Evolutionary conservation across 139 green algal species (phyloP).

Genomic region (Micromonas pusilla): DNA sequence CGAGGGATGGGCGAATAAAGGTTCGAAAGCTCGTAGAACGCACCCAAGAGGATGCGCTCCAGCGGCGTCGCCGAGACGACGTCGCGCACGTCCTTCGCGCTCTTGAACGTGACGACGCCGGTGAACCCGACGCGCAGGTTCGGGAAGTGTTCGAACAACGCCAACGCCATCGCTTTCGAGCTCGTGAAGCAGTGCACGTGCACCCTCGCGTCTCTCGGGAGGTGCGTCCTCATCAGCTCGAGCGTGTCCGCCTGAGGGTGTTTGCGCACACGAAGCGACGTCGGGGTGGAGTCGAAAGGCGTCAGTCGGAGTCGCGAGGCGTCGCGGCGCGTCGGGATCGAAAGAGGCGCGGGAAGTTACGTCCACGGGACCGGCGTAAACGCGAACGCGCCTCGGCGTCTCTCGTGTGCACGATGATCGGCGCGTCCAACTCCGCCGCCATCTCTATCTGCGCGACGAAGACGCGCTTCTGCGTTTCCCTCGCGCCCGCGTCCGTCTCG

Average conservation of each 20-base stretch:
- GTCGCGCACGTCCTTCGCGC: not conserved
- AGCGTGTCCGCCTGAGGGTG: slow-evolving; percentile 19
- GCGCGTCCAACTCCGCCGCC: not conserved
- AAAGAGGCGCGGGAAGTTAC: too few species aligned
- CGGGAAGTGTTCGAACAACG: slow-evolving; percentile 10
- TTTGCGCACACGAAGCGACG: too few species aligned
- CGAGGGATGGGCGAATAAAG: too few species aligned
- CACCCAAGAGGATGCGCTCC: slow-evolving; percentile 11
- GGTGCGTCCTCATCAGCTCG: not conserved
- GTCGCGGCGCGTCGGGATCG: too few species aligned
- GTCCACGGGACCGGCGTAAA: too few species aligned
- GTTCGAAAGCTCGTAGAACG: too few species aligned
- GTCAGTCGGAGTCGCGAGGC: too few species aligned
- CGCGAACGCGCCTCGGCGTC: too few species aligned
- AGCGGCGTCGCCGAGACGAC: not conserved
- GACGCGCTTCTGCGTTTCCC: not conserved
- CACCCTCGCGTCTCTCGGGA: not conserved
- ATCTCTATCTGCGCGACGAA: slow-evolving; percentile 19
- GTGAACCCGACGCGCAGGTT: slow-evolving; percentile 19
- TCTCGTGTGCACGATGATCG: slow-evolving; percentile 22
- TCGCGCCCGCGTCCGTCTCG: not conserved
- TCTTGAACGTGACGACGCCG: slow-evolving; percentile 22
- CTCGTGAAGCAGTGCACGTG: slow-evolving; percentile 30
- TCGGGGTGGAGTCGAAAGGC: too few species aligned
- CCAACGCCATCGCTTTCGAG: not conserved